Evolutionary conservation across 2,329 filamentous ascomycete genomes (phyloP).

Genomic region (Arthrobotrys entomopaga): DNA sequence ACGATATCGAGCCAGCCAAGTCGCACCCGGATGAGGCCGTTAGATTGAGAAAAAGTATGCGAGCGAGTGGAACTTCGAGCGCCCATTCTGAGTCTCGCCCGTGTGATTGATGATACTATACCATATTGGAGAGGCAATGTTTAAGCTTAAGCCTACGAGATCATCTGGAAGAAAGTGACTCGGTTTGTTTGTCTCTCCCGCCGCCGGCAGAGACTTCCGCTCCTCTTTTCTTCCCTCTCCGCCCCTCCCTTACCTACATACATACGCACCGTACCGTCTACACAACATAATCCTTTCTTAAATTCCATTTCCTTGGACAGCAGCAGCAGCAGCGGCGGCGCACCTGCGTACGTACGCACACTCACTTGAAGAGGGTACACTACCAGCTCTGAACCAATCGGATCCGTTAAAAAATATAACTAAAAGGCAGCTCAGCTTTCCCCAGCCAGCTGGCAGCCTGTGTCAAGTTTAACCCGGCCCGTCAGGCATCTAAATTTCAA

Average conservation of each 20-base stretch:
- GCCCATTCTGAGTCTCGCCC: too few species aligned
- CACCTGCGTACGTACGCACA: neutral
- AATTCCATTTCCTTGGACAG: slow-evolving; percentile 1
- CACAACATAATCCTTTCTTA: slow-evolving; percentile 1
- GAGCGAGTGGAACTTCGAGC: too few species aligned
- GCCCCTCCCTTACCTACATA: neutral
- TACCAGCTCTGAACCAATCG: slow-evolving; percentile 20
- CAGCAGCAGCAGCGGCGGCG: too few species aligned
- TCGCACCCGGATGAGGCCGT: slow-evolving; percentile 33
- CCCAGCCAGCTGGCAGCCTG: slow-evolving; percentile 1
- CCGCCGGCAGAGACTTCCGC: slow-evolving; percentile 26
- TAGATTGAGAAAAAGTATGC: slow-evolving; percentile 37
- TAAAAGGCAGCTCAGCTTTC: neutral
- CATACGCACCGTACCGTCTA: neutral
- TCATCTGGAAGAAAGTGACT: slow-evolving; percentile 2
- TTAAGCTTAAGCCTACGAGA: slow-evolving; percentile 35
- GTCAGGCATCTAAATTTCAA: slow-evolving; percentile 11
- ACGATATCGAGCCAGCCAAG: neutral
- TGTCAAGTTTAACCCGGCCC: neutral
- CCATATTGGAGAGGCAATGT: neutral
- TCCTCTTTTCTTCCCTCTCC: slow-evolving; percentile 15
- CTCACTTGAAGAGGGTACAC: neutral
- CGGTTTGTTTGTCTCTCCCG: slow-evolving; percentile 10
- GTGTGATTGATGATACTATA: too few species aligned
- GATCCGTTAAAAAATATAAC: slow-evolving; percentile 5